Evolutionary conservation across 768 basidiomycete species (phyloP), one percentile per base, ranked within the genome.

Genomic region (Termitomyces sp.): DNA sequence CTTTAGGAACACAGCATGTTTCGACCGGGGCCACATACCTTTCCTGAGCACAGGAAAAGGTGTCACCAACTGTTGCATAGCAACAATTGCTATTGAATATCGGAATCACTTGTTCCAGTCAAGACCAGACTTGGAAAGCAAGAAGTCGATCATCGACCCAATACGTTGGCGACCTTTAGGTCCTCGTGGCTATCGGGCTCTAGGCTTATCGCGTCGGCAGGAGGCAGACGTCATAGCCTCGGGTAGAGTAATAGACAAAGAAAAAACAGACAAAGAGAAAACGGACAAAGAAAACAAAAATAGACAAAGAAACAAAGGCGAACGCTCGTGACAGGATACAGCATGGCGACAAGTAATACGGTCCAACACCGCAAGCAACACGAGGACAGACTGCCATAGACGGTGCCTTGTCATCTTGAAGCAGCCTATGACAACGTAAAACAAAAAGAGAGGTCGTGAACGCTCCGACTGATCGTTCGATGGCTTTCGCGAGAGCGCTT

Each of bases 381-480:
- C 36, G 13, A 34, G 44, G 44, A 46, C 13, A 15, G 26, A 37
- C 20, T 50, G n/a, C 34, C 29, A 37, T 39, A 54, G 47, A 54
- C 20, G 22, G 39, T 57, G n/a, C 36, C 56, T 60, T 60, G 55
- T 29, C 51, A 29, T 52, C n/a, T n/a, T n/a, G n/a, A n/a, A n/a
- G n/a, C n/a, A n/a, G n/a, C n/a, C n/a, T 29, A 29, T 29, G 29
- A 29, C 3, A 29, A 51, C 29, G 49, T 36, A 37, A 33, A 50
- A 52, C 59, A 54, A 20, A 55, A 60, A 62, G 44, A 33, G 51
- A 60, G 10, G 24, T 62, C 51, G 62, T 51, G n/a, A 48, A 62
- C 37, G 28, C 22, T 56, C 60, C 46, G 55, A 41, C 42, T 55
- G 47, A 47, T 61, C 58, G 24, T 54, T 54, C 37, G 60, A 59